Percentiles rank a stretch among this genome's conserved stretches.
phyloP scores from a whole-genome alignment of 331 rosid genomes.

The Erythrophleum ivorense region DNA sequence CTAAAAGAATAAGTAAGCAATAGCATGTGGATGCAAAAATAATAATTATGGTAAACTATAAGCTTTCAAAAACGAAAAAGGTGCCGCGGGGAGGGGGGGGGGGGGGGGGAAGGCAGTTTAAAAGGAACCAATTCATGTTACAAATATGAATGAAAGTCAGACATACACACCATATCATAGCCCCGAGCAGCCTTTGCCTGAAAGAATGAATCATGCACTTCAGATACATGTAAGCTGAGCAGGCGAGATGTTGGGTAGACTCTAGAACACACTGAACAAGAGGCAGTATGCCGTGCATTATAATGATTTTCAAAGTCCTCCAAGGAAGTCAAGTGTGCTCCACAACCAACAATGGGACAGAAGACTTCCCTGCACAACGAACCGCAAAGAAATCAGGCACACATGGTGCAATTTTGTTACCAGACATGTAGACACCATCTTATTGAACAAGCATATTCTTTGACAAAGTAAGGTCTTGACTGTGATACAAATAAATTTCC shows the following conservation, averaged over 20 bases:
- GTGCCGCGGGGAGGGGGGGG: no score
- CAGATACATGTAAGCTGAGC: constrained; percentile 86
- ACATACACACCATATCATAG: constrained; percentile 64
- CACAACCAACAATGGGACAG: constrained; percentile 91
- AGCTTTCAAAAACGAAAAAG: constrained; percentile 3
- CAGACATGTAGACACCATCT: neutral
- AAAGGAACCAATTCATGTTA: constrained; percentile 6
- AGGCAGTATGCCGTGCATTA: constrained; percentile 82
- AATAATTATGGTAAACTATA: constrained; percentile 5
- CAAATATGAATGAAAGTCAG: neutral
- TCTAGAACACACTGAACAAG: constrained; percentile 88
- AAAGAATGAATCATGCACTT: constrained; percentile 95
- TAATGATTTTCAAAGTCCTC: constrained; percentile 94
- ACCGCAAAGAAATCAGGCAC: constrained; percentile 30
- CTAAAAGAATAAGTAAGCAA: constrained; percentile 3
- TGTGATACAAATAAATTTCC: constrained; percentile 13
- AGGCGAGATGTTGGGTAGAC: constrained; percentile 82
- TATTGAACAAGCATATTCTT: constrained; percentile 11
- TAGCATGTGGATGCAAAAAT: constrained; percentile 11
- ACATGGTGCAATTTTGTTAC: constrained; percentile 10
- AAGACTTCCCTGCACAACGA: constrained; percentile 59
- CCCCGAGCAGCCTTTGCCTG: constrained; percentile 93
- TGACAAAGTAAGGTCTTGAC: neutral
- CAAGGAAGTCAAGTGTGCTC: constrained; percentile 66
- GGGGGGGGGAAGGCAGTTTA: neutral